Evolutionary conservation across 2,329 filamentous ascomycete species (phyloP), one percentile per base, ranked within the genome.

Genomic region (Teratosphaeria zuluensis): DNA sequence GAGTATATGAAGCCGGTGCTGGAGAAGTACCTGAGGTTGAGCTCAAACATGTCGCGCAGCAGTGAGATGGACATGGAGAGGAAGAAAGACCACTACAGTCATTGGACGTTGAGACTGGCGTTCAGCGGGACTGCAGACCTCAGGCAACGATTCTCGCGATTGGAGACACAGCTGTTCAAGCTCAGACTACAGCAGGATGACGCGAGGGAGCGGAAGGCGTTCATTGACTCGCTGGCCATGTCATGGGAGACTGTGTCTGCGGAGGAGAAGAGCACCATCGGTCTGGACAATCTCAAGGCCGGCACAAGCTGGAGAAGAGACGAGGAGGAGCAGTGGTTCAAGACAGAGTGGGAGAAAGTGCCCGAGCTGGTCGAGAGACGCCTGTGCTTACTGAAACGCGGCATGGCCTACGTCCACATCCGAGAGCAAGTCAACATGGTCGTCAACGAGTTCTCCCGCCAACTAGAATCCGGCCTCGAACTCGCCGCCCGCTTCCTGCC

Each of bases 21-120:
- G 55, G 84, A 92, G 61, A 96, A 96, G 76, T 89, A 90, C 73
- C 81, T 96, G 4, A 88, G 89, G 0, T 84, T 96, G 19, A 84
- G 86, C 62, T 82, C 87, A 51, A 92, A 91, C 69, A 87, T 84
- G 58, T 89, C 89, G 0, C 76, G 78, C 24, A 77, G 78, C 14
- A 74, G 75, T 11, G 77, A 78, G 32, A 75, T 92, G 14, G 80
- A 83, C 28, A 76, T 9, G 53, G 90, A 99, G 75, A 83, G 92
- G 31, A 89, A 92, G 73, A 95, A 94, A 72, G 94, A 99, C 68
- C 94, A 99, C 75, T 99, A 97, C 75, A 94, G 89, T 58, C 94
- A 99, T 74, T 99, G 96, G 72, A 99, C 97, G 62, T 82, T 99
- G 5, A 86, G 94, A 0, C 83, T 99, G 51, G 94, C 94, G 1